Evolutionary conservation across 495 filamentous ascomycete species (phyloP).

Genomic region (Podospora fimiseda): DNA sequence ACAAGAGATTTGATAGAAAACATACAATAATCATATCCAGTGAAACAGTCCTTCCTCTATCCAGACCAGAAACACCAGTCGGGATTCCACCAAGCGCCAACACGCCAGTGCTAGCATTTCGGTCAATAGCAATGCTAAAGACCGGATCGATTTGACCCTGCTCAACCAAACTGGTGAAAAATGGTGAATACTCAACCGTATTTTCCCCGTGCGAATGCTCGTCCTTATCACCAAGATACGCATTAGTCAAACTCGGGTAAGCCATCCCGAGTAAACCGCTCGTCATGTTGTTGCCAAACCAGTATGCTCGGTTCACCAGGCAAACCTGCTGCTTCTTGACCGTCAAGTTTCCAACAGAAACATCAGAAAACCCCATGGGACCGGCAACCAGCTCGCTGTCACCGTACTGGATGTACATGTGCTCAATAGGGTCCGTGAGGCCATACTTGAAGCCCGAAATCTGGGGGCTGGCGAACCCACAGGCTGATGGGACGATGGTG

Average conservation of each 20-base stretch:
- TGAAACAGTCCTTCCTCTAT: constrained; percentile 20
- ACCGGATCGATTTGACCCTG: constrained; percentile 47
- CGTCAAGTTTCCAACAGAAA: constrained; percentile 50
- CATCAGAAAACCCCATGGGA: constrained; percentile 49
- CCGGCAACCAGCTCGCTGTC: constrained; percentile 53
- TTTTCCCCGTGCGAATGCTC: constrained; percentile 27
- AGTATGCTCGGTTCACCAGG: constrained; percentile 31
- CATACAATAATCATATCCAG: constrained; percentile 38
- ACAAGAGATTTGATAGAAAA: background rate
- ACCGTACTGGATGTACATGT: constrained; percentile 55
- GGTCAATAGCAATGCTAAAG: constrained; percentile 48
- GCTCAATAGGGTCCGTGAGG: constrained; percentile 27
- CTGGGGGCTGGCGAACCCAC: constrained; percentile 24
- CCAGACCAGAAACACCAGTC: constrained; percentile 26
- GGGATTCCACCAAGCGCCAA: constrained; percentile 50
- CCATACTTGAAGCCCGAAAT: constrained; percentile 23
- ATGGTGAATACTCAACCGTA: constrained; percentile 44
- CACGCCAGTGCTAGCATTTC: constrained; percentile 34
- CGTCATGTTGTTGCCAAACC: constrained; percentile 42
- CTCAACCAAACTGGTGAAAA: constrained; percentile 52
- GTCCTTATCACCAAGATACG: constrained; percentile 26
- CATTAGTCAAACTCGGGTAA: constrained; percentile 50
- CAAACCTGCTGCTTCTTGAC: constrained; percentile 45
- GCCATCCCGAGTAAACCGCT: constrained; percentile 57
- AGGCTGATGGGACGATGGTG: constrained; percentile 17